Evolutionary conservation across 2,329 filamentous ascomycete genomes (phyloP), one percentile per base, ranked within the genome.

Genomic region (Paecilomyces sp.): DNA sequence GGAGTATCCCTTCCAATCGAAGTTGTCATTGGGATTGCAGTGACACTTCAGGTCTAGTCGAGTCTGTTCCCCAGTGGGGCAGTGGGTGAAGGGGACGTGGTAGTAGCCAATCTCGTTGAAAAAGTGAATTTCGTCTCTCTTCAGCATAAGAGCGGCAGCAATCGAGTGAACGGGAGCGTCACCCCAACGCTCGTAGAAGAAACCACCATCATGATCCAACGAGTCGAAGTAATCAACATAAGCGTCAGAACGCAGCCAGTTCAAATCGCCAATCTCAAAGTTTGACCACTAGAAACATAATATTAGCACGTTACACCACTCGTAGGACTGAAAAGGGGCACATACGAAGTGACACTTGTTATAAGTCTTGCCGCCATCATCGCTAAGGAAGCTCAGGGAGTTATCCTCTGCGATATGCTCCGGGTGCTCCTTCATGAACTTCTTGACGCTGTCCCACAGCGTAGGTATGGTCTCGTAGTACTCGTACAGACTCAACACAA

Each of bases 21-120:
- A 99, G 81, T 99, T 99, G 61, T 97, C 90, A 70, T 88, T 88
- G 7, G 94, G 93, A 71, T 99, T 92, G 79, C 94, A 99, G 76
- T 92, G 89, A 77, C 94, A 99, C 74, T 90, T 92, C 66, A 93
- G 85, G 66, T 96, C 88, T 58, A 92, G 76, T 65, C 92, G 86
- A 58, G 84, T 86, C 78, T 96, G 84, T 77, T 97, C 91, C 58
- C 89, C 90, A 0, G 92, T 96, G 2, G 94, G 94, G 77, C 94
- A 99, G 77, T 99, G 94, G 3, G 92, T 97, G 75, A 99, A 99
- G 24, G 94, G 94, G 25, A 97, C 90, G 74, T 99, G 94, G 77
- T 92, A 97, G 78, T 99, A 99, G 61, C 91, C 93, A 69, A 99
- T 99, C 71, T 99, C 93, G 76, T 99, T 91, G 82, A 97, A 99